Evolutionary conservation across 768 basidiomycete genomes (phyloP).

Genomic region (Tylopilus plumbeoviolaceoides): DNA sequence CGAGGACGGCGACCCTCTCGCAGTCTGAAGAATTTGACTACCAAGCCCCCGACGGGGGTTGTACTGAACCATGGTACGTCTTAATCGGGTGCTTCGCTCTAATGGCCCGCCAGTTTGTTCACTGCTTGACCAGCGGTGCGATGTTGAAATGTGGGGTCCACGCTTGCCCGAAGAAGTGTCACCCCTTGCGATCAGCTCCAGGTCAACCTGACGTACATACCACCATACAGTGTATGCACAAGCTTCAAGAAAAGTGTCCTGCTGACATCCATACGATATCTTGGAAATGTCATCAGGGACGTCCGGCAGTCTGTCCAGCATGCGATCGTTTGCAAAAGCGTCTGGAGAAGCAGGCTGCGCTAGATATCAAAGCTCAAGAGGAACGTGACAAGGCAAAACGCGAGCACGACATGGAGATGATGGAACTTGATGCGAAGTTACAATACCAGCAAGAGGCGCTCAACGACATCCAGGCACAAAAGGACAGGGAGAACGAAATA

Average conservation of each 20-base stretch:
- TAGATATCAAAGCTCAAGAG: conserved; percentile 40
- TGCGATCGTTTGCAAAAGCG: conserved; percentile 44
- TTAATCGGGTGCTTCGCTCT: neutral
- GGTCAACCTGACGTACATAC: conserved; percentile 26
- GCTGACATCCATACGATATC: conserved; percentile 39
- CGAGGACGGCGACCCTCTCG: conserved; percentile 34
- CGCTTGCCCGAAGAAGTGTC: conserved; percentile 58
- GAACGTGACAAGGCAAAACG: conserved; percentile 43
- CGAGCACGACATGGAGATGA: conserved; percentile 40
- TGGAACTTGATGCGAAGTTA: conserved; percentile 41
- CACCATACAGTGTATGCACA: conserved; percentile 40
- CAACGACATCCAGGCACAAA: conserved; percentile 39
- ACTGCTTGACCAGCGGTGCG: conserved; percentile 4
- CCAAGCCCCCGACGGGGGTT: conserved; percentile 62
- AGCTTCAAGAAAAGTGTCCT: conserved; percentile 38
- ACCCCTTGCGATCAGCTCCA: conserved; percentile 48
- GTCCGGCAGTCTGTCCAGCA: conserved; percentile 37
- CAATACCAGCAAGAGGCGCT: conserved; percentile 26
- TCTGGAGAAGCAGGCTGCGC: conserved; percentile 38
- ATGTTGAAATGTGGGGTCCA: conserved; percentile 33
- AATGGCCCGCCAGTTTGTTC: neutral
- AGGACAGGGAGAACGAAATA: conserved; percentile 40
- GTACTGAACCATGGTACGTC: conserved; percentile 53
- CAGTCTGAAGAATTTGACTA: conserved; percentile 47
- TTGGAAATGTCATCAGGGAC: conserved; percentile 44